Evolutionary conservation across 2,329 filamentous ascomycete species (phyloP).

Genomic region (Eurotiales sp.): DNA sequence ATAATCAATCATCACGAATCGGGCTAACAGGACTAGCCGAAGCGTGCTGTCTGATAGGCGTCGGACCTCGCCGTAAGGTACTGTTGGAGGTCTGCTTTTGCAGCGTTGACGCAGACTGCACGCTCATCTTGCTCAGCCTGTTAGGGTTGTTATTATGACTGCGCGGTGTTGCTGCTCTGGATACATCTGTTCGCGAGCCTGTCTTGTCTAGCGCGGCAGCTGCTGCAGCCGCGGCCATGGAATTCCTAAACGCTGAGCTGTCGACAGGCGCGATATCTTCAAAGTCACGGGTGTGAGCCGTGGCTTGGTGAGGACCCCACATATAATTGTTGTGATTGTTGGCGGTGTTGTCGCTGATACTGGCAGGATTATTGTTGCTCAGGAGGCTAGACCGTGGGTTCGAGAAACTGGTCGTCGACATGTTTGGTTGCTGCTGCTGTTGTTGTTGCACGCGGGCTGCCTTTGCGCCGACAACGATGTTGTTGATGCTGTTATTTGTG

Average conservation of each 20-base stretch:
- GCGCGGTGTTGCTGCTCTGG: conserved; percentile 7
- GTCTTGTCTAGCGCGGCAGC: conserved; percentile 6
- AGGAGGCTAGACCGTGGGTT: conserved; percentile 2
- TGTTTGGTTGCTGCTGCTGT: conserved; percentile 11
- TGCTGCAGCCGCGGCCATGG: conserved; percentile 1
- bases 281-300: conserved; percentile 12
- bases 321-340: conserved; percentile 3
- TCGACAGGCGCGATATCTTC: conserved; percentile 15
- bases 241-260: conserved; percentile 9
- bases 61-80: background rate
- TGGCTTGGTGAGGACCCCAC: conserved; percentile 19
- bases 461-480: background rate
- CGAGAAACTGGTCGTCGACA: conserved; percentile 10
- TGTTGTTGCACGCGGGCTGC: conserved; percentile 2
- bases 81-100: background rate
- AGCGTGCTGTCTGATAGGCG: background rate
- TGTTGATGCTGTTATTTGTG: conserved; percentile 9
- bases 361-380: background rate
- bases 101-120: conserved; percentile 5
- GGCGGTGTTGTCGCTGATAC: background rate
- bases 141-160: background rate
- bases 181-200: conserved; percentile 14
- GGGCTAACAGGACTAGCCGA: conserved; percentile 11
- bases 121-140: background rate
- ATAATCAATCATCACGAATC: conserved; percentile 1